Base-by-base conservation (phyloP, 2,329 filamentous ascomycete species). In the Ascochyta clinopodiicola region DNA sequence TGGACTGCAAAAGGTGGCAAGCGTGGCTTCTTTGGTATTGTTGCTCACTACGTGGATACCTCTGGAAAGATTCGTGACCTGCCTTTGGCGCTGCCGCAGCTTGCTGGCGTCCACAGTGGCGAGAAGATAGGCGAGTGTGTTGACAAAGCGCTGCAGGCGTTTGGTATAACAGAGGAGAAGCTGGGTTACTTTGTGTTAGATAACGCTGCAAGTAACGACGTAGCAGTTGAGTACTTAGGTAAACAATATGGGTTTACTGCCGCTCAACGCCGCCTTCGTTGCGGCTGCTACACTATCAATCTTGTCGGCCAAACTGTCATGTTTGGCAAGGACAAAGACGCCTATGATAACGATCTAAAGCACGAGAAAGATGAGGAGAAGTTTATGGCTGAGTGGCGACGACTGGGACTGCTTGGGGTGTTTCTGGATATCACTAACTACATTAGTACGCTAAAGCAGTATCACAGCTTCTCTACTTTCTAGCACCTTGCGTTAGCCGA, bases 361-460 rank as follows among this genome's bases (percentile, higher is more conserved):
- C 48, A 38, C 17, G 19, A 38, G 40, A 37, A 36, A 31, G 21
- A n/a, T 3, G 40, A 51, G 48, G 48, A 51, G 40, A 27, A 44
- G 48, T 22, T 51, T 19, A 13, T 51, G 24, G 17, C 22, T 19
- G 31, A 51, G 39, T 51, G 24, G 39, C 22, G 22, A 10, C 15
- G 19, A 15, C 29, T 35, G 15, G 31, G 39, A 2, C 48, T 32
- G 2, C 17, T 51, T 3, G 34, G 48, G 2, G 39, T 51, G 8
- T 39, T 51, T 19, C 15, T 51, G 12, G 40, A 51, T 22, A 39
- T 51, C n/a, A 39, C 37, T 39, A 25, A 44, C 34, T n/a, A n/a
- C n/a, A n/a, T n/a, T n/a, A n/a, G n/a, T n/a, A n/a, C n/a, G n/a
- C n/a, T n/a, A n/a, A n/a, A 44, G 17, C 48, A 51, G 40, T 35